Evolutionary conservation across 2,329 filamentous ascomycete genomes (phyloP).

Genomic region (Colletotrichum orbiculare): DNA sequence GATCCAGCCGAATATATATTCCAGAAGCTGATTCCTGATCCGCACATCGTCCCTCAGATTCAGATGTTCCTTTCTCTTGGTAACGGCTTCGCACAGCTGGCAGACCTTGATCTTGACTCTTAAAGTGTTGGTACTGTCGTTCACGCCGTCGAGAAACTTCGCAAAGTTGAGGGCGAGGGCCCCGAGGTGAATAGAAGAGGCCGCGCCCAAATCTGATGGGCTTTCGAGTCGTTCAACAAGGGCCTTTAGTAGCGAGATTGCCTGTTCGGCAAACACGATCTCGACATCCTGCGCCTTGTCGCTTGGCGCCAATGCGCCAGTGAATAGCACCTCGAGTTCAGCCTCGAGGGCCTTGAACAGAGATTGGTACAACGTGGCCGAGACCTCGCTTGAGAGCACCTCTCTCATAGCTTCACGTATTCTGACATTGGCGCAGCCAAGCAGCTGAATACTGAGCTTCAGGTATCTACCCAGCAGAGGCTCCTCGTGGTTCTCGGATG

Average conservation of each 20-base stretch:
- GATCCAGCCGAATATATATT: conserved; percentile 77
- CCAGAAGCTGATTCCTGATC: conserved; percentile 75
- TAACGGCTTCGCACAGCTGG: conserved; percentile 73
- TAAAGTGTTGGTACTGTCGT: conserved; percentile 66
- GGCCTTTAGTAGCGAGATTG: conserved; percentile 70
- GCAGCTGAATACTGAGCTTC: conserved; percentile 71
- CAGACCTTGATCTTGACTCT: conserved; percentile 77
- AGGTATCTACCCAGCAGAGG: conserved; percentile 70
- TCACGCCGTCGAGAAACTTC: conserved; percentile 70
- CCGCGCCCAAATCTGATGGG: conserved; percentile 70
- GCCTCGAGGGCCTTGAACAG: conserved; percentile 74
- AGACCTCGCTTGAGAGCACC: conserved; percentile 73
- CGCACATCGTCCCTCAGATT: conserved; percentile 76
- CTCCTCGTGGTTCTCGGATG: conserved; percentile 70
- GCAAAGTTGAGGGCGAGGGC: conserved; percentile 73
- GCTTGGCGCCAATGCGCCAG: conserved; percentile 62
- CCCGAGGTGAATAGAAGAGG: conserved; percentile 73
- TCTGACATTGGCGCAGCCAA: conserved; percentile 72
- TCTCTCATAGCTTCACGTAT: conserved; percentile 76
- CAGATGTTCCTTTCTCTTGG: conserved; percentile 73
- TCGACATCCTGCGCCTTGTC: conserved; percentile 68
- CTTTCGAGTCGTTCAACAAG: conserved; percentile 74
- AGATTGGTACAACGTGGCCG: conserved; percentile 69
- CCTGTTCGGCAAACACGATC: conserved; percentile 75
- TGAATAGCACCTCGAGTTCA: conserved; percentile 72